Evolutionary conservation across 2,329 filamentous ascomycete species (phyloP).

Genomic region (Talaromyces sp.): DNA sequence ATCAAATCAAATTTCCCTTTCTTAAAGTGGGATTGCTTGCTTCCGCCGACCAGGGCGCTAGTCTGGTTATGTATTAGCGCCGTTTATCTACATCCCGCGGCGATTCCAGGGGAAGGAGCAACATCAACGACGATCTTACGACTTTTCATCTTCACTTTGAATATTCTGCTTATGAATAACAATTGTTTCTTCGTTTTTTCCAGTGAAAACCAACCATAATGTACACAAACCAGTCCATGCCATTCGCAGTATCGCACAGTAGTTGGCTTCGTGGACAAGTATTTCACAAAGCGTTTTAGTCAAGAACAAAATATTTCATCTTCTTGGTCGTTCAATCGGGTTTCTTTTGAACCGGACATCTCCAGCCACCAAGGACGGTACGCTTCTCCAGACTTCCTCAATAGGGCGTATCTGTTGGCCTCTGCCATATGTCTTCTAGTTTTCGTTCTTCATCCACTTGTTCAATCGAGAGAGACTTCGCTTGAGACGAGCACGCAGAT

Average conservation of each 20-base stretch:
- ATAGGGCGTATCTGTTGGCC: not conserved
- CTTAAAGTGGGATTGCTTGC: constrained; percentile 38
- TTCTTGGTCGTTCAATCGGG: not conserved
- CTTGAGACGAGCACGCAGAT: constrained; percentile 22
- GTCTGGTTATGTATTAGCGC: constrained; percentile 29
- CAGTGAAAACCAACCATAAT: not conserved
- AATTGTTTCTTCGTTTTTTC: not conserved
- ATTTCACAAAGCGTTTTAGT: not conserved
- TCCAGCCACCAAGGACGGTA: not conserved
- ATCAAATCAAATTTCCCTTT: constrained; percentile 40
- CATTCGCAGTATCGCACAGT: not conserved
- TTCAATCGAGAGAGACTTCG: constrained; percentile 25
- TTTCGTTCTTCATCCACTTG: constrained; percentile 24
- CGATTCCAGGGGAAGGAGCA: not conserved
- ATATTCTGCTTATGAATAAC: not conserved
- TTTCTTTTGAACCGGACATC: not conserved
- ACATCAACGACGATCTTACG: not conserved
- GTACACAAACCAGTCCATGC: not conserved
- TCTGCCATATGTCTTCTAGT: not conserved
- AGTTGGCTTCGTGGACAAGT: not conserved
- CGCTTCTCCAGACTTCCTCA: not conserved
- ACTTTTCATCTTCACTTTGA: not conserved
- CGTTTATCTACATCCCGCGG: not conserved
- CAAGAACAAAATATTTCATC: not conserved
- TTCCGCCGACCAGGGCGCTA: constrained; percentile 31